Conservation (phyloP, 2,329 filamentous ascomycete species). For the Metarhizium brunneum region DNA sequence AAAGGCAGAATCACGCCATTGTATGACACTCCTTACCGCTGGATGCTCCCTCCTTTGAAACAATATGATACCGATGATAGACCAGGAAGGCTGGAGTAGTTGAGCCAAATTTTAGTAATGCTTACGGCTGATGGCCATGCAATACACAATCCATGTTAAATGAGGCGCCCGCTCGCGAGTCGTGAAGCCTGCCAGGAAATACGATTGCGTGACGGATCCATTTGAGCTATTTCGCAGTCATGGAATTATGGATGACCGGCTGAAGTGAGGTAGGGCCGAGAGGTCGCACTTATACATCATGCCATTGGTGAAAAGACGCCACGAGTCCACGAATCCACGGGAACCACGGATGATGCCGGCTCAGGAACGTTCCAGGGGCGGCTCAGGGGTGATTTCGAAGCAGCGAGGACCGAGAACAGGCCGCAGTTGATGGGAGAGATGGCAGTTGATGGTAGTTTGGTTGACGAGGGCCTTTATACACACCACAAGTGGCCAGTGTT, state of each 20-base stretch:
- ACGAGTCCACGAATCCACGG: neutral
- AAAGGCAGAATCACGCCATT: neutral
- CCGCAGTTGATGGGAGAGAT: too few species aligned
- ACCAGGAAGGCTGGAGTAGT: neutral
- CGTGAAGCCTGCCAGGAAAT: neutral
- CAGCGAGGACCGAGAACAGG: too few species aligned
- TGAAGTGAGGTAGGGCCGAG: neutral
- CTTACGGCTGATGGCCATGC: neutral
- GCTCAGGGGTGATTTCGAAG: too few species aligned
- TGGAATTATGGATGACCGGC: too few species aligned
- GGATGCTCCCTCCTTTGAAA: neutral
- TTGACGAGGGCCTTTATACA: too few species aligned
- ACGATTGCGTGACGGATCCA: neutral
- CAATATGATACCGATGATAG: neutral
- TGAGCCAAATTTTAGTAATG: neutral
- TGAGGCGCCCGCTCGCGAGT: too few species aligned
- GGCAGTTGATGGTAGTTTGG: too few species aligned
- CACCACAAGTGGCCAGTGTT: too few species aligned
- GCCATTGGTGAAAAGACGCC: neutral
- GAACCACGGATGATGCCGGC: too few species aligned
- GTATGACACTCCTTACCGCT: neutral
- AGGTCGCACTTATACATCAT: neutral
- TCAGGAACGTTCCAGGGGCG: too few species aligned
- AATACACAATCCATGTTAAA: too few species aligned
- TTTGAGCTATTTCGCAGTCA: too few species aligned